Evolutionary conservation across 202 grass and related monocot species (phyloP).

Genomic region (Zizania palustris): DNA sequence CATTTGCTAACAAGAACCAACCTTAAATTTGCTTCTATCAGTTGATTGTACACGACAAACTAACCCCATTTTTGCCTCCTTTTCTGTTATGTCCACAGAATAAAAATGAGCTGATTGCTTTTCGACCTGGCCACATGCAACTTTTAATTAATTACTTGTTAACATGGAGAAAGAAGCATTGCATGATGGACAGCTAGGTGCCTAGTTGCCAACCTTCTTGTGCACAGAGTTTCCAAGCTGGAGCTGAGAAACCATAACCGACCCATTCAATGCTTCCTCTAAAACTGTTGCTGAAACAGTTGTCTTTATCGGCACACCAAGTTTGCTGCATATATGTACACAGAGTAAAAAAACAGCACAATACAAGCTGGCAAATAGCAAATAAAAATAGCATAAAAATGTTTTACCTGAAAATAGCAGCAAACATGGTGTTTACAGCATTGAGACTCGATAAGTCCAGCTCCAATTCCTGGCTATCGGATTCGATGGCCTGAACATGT

Average conservation of each 20-base stretch:
- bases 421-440: slow-evolving; percentile 95
- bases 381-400: slow-evolving; percentile 9
- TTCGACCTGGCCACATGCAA: slow-evolving; percentile 73
- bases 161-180: slow-evolving; percentile 22
- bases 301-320: slow-evolving; percentile 97
- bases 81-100: slow-evolving; percentile 87
- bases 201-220: slow-evolving; percentile 67
- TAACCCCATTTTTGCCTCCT: slow-evolving; percentile 72
- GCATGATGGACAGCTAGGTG: slow-evolving; percentile 31
- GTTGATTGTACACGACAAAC: slow-evolving; percentile 88
- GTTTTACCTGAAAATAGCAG: slow-evolving; percentile 91
- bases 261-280: slow-evolving; percentile 95
- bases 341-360: slow-evolving; percentile 15
- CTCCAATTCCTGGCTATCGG: slow-evolving; percentile 91
- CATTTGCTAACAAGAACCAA: slow-evolving; percentile 15
- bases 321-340: slow-evolving; percentile 60
- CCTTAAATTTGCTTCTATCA: slow-evolving; percentile 99
- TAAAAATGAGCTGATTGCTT: slow-evolving; percentile 98
- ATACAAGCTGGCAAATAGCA: slow-evolving; percentile 17
- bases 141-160: slow-evolving; percentile 29
- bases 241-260: slow-evolving; percentile 73
- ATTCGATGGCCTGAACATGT: slow-evolving; percentile 74
- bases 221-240: slow-evolving; percentile 66
- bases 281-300: slow-evolving; percentile 95
- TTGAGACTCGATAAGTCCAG: slow-evolving; percentile 96